Conservation (phyloP, 164 flowering plant species). For the Macadamia tetraphylla region DNA sequence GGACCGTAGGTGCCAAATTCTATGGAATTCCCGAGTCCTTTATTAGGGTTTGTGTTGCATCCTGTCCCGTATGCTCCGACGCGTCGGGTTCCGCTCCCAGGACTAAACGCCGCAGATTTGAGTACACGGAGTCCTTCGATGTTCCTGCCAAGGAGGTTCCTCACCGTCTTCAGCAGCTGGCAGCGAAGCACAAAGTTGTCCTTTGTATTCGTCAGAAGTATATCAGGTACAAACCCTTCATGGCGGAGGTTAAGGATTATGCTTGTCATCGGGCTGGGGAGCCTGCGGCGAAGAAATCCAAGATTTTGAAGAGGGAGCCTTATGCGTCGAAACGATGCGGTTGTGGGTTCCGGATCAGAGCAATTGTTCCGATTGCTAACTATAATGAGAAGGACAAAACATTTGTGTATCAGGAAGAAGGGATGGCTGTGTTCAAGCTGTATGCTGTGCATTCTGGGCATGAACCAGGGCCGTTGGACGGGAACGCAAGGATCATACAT, state of each 20-base stretch:
- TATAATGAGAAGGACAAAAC: constrained; percentile 83
- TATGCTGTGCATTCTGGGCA: constrained; percentile 89
- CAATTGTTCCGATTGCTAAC: constrained; percentile 69
- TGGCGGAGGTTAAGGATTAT: constrained; percentile 91
- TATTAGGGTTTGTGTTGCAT: constrained; percentile 33
- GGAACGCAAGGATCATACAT: constrained; percentile 87
- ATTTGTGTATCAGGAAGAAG: constrained; percentile 79
- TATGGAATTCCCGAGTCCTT: constrained; percentile 79
- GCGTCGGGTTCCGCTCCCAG: constrained; percentile 27
- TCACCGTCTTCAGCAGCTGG: constrained; percentile 54
- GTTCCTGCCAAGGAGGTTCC: constrained; percentile 84
- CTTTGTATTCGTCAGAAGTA: constrained; percentile 82
- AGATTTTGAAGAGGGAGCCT: constrained; percentile 65
- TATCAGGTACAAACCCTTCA: constrained; percentile 78
- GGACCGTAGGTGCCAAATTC: constrained; percentile 87
- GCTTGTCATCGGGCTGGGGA: constrained; percentile 85
- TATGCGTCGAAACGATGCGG: constrained; percentile 80
- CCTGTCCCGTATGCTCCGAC: constrained; percentile 51
- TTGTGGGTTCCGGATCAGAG: constrained; percentile 78
- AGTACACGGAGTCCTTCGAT: constrained; percentile 77
- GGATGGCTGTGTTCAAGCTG: constrained; percentile 71
- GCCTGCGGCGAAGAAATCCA: constrained; percentile 63
- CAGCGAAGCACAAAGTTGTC: constrained; percentile 75
- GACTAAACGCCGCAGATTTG: constrained; percentile 61
- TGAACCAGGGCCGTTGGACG: constrained; percentile 84